Evolutionary conservation across 1,139 yeast genomes (phyloP), one percentile per base, ranked within the genome.

Genomic region (Zhuliangozyma blackwelliae): DNA sequence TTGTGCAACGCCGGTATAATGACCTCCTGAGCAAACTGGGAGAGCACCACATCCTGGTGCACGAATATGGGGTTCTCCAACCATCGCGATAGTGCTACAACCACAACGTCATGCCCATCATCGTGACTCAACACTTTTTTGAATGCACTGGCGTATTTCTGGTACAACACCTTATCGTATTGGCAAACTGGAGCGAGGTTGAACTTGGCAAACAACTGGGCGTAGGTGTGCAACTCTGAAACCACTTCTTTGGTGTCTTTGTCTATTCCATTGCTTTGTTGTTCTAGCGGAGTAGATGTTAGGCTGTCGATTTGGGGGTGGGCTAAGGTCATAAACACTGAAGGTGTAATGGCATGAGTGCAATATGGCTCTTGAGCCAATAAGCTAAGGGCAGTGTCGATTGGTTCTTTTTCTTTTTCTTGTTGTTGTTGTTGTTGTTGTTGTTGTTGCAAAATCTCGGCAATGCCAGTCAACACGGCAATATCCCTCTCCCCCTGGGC

Each of bases 1-100:
- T 36, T 22, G 3, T 23, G 21, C 13, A 55, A 43, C 10, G 39
- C 44, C 1, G 63, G 63, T 2, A 48, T 28, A 8, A 60, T 43
- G 3, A 46, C 13, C 7, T 52, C 51, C n/a, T 39, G 34, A 2
- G 47, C 38, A 7, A 57, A 39, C 30, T 44, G 43, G 4, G 43
- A 38, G n/a, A 59, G 33, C 5, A 48, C 32, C 5, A 5, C 9
- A 3, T 36, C 34, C 20, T 34, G 36, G n/a, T 35, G 25, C 19
- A 33, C 30, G 25, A 38, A 37, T 7, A 34, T 27, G 12, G 39
- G 38, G 9, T 20, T 23, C n/a, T 27, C 22, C 10, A 37, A 10
- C 43, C 45, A 41, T 6, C 25, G 28, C 4, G 44, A 37, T 7
- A 29, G 20, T 5, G 34, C 27, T 10, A 33, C 33, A 10, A 27